Conservation (phyloP, 768 basidiomycete species). For the Phanerochaete sordida region DNA sequence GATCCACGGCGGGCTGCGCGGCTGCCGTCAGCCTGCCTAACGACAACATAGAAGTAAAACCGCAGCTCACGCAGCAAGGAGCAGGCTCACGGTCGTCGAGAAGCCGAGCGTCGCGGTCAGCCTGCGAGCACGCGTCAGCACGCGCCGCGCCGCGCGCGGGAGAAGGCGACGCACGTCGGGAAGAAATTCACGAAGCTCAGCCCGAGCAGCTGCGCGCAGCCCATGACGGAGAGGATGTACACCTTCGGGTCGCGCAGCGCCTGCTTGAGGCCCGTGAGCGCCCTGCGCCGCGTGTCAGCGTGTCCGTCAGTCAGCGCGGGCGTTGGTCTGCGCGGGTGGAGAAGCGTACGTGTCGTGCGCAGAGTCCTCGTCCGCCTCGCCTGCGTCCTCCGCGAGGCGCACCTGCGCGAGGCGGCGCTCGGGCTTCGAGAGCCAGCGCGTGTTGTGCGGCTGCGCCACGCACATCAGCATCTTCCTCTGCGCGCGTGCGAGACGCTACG, state of each 20-base stretch:
- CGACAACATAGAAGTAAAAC: not conserved
- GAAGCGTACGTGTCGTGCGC: slow-evolving; percentile 54
- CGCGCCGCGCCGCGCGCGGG: not conserved
- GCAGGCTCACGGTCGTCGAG: slow-evolving; percentile 52
- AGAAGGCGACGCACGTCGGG: slow-evolving; percentile 34
- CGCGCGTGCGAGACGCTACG: slow-evolving; percentile 12
- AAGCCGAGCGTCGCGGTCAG: slow-evolving; percentile 60
- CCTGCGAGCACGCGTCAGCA: slow-evolving; percentile 23
- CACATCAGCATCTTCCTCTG: not conserved
- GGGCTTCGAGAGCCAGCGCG: slow-evolving; percentile 48
- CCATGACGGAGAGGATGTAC: slow-evolving; percentile 50
- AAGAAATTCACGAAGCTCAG: slow-evolving; percentile 63
- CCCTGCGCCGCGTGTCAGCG: slow-evolving; percentile 28
- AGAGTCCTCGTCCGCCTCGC: slow-evolving; percentile 64
- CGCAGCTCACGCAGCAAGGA: slow-evolving; percentile 52
- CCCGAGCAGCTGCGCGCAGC: slow-evolving; percentile 47
- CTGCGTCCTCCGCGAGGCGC: slow-evolving; percentile 64
- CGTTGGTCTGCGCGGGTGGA: no score
- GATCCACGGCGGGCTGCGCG: slow-evolving; percentile 59
- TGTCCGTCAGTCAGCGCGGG: not conserved
- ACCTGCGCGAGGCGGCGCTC: slow-evolving; percentile 60
- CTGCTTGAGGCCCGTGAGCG: slow-evolving; percentile 47
- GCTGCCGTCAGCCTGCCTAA: not conserved
- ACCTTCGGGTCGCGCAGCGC: slow-evolving; percentile 57
- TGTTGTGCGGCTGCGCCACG: slow-evolving; percentile 50